Evolutionary conservation across 164 flowering plant genomes (phyloP), one percentile per base, ranked within the genome.

Genomic region (Magnolia sinica): DNA sequence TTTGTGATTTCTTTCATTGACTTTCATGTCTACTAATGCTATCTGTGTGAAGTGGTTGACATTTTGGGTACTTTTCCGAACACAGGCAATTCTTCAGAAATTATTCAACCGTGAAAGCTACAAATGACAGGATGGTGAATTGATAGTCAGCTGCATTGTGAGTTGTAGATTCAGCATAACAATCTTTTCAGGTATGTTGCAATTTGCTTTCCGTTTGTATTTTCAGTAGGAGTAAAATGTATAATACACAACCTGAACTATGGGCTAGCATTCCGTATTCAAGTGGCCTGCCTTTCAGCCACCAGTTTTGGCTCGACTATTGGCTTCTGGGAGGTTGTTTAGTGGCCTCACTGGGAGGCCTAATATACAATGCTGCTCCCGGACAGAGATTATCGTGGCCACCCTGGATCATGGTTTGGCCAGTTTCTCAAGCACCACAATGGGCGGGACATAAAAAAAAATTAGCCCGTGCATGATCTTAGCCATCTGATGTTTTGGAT

Each of bases 41-140:
- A 64, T 61, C 49, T 59, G 23, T 37, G 16, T 61, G 71, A 27
- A 0, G 20, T 18, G 52, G 65, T 63, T 13, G 55, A 51, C 64
- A 37, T 10, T 51, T 9, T 3, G 13, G 29, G 20, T 24, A 19
- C 8, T 73, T 68, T 76, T 73, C 61, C 77, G 67, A 6, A 77
- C 51, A 65, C 78, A 90, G 93, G 85, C 82, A 63, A 83, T 88
- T 80, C 89, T 90, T 73, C 85, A 78, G 63, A 88, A 90, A 76
- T 74, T 89, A 71, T 67, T 87, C 59, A 85, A 85, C 37, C 87
- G 79, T 8, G 83, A 77, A 79, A 77, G 77, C 14, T 85, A 70
- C 79, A 19, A 68, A 18, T 70, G 65, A 65, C 49, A 37, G 23
- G 69, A 75, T 68, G 72, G 24, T 75, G 61, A 19, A 55, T 55